Conservation (phyloP, 495 filamentous ascomycete species). For the Pyrenopolyporus hunteri region DNA sequence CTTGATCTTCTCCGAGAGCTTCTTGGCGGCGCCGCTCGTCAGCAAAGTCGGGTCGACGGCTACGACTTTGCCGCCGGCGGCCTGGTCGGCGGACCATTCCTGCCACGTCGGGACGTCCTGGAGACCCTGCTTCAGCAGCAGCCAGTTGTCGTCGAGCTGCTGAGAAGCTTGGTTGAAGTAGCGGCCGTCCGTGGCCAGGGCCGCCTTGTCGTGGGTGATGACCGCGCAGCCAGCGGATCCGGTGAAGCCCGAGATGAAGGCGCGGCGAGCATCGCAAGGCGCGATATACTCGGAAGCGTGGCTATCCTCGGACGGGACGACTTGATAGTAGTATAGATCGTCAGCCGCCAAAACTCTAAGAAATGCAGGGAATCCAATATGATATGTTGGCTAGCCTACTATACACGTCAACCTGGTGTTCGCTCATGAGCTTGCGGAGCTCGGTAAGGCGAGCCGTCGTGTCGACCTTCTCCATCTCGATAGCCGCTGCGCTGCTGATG, state of each 20-base stretch:
- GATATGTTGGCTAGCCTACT: constrained; percentile 63
- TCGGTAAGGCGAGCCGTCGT: constrained; percentile 77
- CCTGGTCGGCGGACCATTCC: constrained; percentile 91
- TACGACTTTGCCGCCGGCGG: constrained; percentile 82
- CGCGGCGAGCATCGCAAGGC: constrained; percentile 87
- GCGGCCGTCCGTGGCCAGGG: constrained; percentile 91
- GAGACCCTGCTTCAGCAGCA: constrained; percentile 87
- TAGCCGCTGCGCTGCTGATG: constrained; percentile 15
- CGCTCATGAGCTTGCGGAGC: constrained; percentile 86
- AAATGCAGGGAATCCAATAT: constrained; percentile 2
- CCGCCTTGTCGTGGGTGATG: constrained; percentile 83
- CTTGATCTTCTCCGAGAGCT: constrained; percentile 84
- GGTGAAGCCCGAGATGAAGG: constrained; percentile 92
- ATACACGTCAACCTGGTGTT: constrained; percentile 88
- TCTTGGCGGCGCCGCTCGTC: constrained; percentile 82
- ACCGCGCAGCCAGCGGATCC: constrained; percentile 95
- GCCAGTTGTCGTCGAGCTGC: constrained; percentile 93
- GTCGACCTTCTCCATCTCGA: constrained; percentile 83
- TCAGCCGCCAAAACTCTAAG: constrained; percentile 22
- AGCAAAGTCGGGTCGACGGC: constrained; percentile 92
- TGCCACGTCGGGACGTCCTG: constrained; percentile 97
- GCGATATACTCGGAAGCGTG: constrained; percentile 99
- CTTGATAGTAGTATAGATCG: constrained; percentile 55
- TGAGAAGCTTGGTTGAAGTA: constrained; percentile 98
- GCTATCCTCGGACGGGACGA: constrained; percentile 96